Conservation (phyloP, 2,329 filamentous ascomycete genomes). For the Purpureocillium takamizusanense region DNA sequence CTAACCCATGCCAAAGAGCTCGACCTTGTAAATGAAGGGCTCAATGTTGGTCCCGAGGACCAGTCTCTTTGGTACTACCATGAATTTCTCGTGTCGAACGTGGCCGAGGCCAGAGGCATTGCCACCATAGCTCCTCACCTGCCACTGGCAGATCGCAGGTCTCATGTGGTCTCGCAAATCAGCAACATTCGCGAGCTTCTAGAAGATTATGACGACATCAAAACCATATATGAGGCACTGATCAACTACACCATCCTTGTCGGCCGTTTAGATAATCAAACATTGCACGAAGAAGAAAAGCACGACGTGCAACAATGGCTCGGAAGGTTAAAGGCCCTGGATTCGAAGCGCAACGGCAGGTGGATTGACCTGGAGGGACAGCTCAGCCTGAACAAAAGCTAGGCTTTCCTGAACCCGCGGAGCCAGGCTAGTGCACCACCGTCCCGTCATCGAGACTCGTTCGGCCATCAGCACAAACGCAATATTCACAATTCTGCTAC, state of each 20-base stretch:
- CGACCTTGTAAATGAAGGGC: conserved; percentile 61
- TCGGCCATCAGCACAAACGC: too few species aligned
- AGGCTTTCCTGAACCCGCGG: too few species aligned
- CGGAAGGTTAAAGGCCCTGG: conserved; percentile 55
- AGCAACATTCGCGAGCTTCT: conserved; percentile 61
- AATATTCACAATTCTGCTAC: too few species aligned
- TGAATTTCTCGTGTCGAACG: conserved; percentile 70
- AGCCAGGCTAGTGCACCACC: too few species aligned
- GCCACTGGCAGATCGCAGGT: conserved; percentile 47
- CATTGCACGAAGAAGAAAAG: conserved; percentile 28
- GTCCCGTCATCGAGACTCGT: too few species aligned
- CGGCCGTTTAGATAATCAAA: conserved; percentile 39
- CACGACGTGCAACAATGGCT: conserved; percentile 50
- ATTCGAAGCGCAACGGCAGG: conserved; percentile 64
- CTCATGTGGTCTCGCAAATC: conserved; percentile 62
- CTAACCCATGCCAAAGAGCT: conserved; percentile 46
- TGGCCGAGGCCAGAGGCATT: conserved; percentile 39
- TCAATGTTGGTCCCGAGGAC: conserved; percentile 87
- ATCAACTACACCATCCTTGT: conserved; percentile 62
- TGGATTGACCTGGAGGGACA: conserved; percentile 60
- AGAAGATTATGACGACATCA: conserved; percentile 49
- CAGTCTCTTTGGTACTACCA: conserved; percentile 98
- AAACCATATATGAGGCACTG: conserved; percentile 85
- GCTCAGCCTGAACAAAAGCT: too few species aligned
- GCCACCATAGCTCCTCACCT: conserved; percentile 58